A percentile compares a stretch with the other conserved stretches of the same genome.
Evolutionary conservation across 1,284 basidiomycete genomes (phyloP).

Genomic region (Porogramme epimiltina): DNA sequence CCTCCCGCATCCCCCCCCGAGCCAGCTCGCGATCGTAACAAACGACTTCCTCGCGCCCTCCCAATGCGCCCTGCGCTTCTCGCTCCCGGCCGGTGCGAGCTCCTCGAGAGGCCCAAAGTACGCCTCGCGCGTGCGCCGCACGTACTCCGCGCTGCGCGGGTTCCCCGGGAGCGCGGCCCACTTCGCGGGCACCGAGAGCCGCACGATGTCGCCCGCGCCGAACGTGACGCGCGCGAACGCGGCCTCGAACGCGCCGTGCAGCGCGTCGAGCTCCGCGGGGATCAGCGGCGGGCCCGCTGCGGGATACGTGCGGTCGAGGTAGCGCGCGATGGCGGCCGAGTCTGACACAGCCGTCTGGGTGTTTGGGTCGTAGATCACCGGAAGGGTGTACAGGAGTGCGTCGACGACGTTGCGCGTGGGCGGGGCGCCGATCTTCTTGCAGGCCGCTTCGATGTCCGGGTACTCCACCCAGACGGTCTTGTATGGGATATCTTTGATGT

Average conservation of each 20-base stretch:
- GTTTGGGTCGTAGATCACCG: slow-evolving; percentile 21
- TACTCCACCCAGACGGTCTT: slow-evolving; percentile 24
- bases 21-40: slow-evolving; percentile 32
- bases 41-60: slow-evolving; percentile 32
- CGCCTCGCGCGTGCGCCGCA: slow-evolving; percentile 37
- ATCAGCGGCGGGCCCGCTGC: slow-evolving; percentile 23
- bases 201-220: background rate
- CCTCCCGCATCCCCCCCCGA: slow-evolving; percentile 28
- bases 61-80: slow-evolving; percentile 32
- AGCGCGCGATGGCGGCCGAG: slow-evolving; percentile 33
- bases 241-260: slow-evolving; percentile 28
- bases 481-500: slow-evolving; percentile 35
- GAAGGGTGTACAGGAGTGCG: slow-evolving; percentile 28
- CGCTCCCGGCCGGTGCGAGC: slow-evolving; percentile 28
- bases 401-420: slow-evolving; percentile 30
- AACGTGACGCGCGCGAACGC: slow-evolving; percentile 6
- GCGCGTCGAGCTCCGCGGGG: slow-evolving; percentile 24
- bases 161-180: background rate
- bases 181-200: slow-evolving; percentile 18
- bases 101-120: slow-evolving; percentile 37
- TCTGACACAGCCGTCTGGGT: slow-evolving; percentile 31
- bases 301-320: slow-evolving; percentile 37
- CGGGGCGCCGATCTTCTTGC: slow-evolving; percentile 29
- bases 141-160: slow-evolving; percentile 38
- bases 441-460: slow-evolving; percentile 34